A percentile compares a stretch with the other conserved stretches of the same genome.
These are phyloP conservation scores for Hymenotorrendiella dingleyae DNA, from an alignment of 2,329 filamentous ascomycete species.

Conservation along the genomic window DNA sequence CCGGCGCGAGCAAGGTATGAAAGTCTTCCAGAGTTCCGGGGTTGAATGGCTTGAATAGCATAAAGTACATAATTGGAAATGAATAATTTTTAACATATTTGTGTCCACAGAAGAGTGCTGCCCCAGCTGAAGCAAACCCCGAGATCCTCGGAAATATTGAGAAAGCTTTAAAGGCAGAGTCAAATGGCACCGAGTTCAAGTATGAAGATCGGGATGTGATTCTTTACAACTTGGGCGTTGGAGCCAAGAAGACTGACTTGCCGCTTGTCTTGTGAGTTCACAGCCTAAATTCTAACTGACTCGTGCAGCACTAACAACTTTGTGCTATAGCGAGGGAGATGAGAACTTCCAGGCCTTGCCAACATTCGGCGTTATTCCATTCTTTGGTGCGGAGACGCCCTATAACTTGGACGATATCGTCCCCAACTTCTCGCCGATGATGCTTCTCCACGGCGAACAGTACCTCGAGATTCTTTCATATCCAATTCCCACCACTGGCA, in stretches of 20 bases:
- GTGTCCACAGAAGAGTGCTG: slow-evolving; percentile 28
- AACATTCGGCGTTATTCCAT: slow-evolving; percentile 95
- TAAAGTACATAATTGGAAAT: slow-evolving; percentile 15
- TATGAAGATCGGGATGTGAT: slow-evolving; percentile 86
- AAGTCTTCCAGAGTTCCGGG: no score
- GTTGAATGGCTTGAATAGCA: no score
- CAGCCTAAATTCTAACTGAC: not conserved
- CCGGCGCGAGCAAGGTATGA: slow-evolving; percentile 54
- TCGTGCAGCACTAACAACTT: not conserved
- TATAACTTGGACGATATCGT: slow-evolving; percentile 79
- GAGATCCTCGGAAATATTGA: slow-evolving; percentile 71
- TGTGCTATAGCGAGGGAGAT: slow-evolving; percentile 60
- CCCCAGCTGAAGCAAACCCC: slow-evolving; percentile 40
- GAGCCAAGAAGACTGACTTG: slow-evolving; percentile 84
- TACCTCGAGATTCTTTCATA: slow-evolving; percentile 92
- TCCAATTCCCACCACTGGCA: slow-evolving; percentile 80
- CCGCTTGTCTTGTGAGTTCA: slow-evolving; percentile 67
- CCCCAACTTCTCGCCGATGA: slow-evolving; percentile 96
- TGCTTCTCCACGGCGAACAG: slow-evolving; percentile 97
- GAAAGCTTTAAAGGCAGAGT: slow-evolving; percentile 64
- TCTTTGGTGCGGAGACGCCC: slow-evolving; percentile 75
- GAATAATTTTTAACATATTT: slow-evolving; percentile 21
- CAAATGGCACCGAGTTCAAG: slow-evolving; percentile 68
- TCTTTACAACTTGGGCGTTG: slow-evolving; percentile 92
- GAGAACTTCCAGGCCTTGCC: slow-evolving; percentile 92